phyloP scores from a whole-genome alignment of 306 rosid species.

The Vigna trinervia region DNA sequence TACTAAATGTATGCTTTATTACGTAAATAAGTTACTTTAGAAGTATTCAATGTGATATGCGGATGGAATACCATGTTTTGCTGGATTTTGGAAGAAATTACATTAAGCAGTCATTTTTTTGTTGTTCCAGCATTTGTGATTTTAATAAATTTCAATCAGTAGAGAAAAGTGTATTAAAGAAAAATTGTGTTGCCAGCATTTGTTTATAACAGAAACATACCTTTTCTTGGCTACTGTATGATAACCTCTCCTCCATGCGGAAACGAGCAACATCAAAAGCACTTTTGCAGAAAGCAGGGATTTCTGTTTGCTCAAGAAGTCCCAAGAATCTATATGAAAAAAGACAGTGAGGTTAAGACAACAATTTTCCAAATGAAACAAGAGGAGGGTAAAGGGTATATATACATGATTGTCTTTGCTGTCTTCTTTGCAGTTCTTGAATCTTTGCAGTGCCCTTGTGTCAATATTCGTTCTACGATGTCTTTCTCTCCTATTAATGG shows the following conservation, averaged over 20 bases:
- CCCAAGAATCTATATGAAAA: slow-evolving; percentile 76
- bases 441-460: slow-evolving; percentile 72
- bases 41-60: neutral
- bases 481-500: slow-evolving; percentile 60
- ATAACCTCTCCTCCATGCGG: slow-evolving; percentile 83
- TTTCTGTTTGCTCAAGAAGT: slow-evolving; percentile 68
- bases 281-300: slow-evolving; percentile 80
- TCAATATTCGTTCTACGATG: slow-evolving; percentile 60
- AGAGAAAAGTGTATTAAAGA: neutral
- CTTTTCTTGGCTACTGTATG: slow-evolving; percentile 79
- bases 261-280: slow-evolving; percentile 80
- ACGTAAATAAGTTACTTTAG: slow-evolving; percentile 2
- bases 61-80: neutral
- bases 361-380: slow-evolving; percentile 19
- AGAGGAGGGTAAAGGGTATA: slow-evolving; percentile 33
- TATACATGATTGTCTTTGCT: slow-evolving; percentile 86
- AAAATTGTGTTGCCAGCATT: neutral
- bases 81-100: neutral
- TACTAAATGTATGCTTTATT: slow-evolving; percentile 4
- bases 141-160: neutral
- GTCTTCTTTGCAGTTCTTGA: slow-evolving; percentile 64
- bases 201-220: slow-evolving; percentile 47
- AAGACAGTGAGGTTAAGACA: slow-evolving; percentile 19
- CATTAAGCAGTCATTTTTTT: slow-evolving; percentile 13
- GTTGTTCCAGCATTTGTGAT: neutral